Base-by-base conservation (phyloP, 1,284 basidiomycete genomes). In the Heterobasidion occidentale region DNA sequence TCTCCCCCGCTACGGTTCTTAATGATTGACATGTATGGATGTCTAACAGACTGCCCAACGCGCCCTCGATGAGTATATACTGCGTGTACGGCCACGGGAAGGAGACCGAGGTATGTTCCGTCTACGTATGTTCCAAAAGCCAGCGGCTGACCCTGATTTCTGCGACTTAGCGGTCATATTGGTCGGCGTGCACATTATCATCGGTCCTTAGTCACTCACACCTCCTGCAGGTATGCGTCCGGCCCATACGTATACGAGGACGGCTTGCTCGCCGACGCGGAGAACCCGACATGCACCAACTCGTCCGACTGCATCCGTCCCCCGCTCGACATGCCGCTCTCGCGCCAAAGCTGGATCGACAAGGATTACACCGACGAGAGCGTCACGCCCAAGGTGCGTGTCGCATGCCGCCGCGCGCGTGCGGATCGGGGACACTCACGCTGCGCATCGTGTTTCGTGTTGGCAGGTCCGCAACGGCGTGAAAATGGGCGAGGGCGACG, bases 61-160 rank as follows among this genome's bases (percentile, higher is more conserved):
- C 96, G 0, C 95, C 95, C 0, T 90, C 86, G 1, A 91, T 98
- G 87, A 94, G 90, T 69, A 86, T 98, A 20, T 92, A 88, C 71
- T 98, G 96, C 64, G 80, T 95, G 9, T 98, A 99, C 70, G 97
- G 96, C 0, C 88, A 93, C 62, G 97, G 97, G 19, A 98, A 98
- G 68, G 90, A 95, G 63, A 99, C 97, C 0, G 97, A 98, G 80
- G 89, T 88, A 50, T 64, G 78, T 65, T 8, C 17, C 44, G 33
- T n/a, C n/a, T 53, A 47, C 34, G 42, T 52, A 50, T 54, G 9
- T 3, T 4, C 47, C 42, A 36, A 19, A 5, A 38, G 53, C 17
- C 6, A 11, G n/a, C 6, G 12, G 6, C 2, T 4, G 38, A 1
- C 54, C 46, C 52, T n/a, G 45, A 27, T 14, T 27, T 2, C 46